Evolutionary conservation across 495 filamentous ascomycete genomes (phyloP).

Genomic region (Talaromyces proteolyticus): DNA sequence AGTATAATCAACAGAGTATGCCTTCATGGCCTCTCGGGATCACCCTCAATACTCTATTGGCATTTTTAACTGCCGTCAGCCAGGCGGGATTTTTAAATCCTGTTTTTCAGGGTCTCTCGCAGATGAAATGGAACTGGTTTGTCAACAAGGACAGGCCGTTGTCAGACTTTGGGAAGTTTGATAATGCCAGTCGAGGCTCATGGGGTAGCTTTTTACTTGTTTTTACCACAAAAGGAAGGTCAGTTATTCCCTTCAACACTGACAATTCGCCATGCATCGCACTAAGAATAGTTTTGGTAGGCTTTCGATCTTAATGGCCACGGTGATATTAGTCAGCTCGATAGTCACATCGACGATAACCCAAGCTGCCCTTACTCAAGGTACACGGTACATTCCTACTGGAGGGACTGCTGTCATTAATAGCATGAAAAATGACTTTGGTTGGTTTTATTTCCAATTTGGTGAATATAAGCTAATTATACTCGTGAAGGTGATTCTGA

Average conservation of each 20-base stretch:
- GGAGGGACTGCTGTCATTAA: background rate
- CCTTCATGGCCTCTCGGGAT: slow-evolving; percentile 38
- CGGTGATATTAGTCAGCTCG: background rate
- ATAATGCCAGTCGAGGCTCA: slow-evolving; percentile 4
- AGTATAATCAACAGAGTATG: slow-evolving; percentile 31
- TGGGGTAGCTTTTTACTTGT: slow-evolving; percentile 6
- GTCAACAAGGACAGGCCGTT: background rate
- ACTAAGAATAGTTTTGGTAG: background rate
- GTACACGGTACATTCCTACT: background rate
- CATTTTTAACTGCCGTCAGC: slow-evolving; percentile 36
- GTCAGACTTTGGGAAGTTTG: slow-evolving; percentile 1
- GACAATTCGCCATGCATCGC: background rate
- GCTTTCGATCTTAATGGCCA: background rate
- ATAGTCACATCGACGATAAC: slow-evolving; percentile 3
- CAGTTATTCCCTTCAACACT: background rate
- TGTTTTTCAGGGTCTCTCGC: background rate
- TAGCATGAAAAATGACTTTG: background rate
- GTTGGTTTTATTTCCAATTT: background rate
- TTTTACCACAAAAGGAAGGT: slow-evolving; percentile 4
- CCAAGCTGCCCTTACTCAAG: background rate
- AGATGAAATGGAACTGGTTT: slow-evolving; percentile 4
- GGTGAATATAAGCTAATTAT: too few species aligned
- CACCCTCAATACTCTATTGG: slow-evolving; percentile 41
- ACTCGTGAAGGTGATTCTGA: background rate
- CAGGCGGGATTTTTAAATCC: slow-evolving; percentile 16